Percentiles rank a stretch among this genome's conserved stretches.
These are phyloP conservation scores for Pleurotus platypus DNA, from an alignment of 768 basidiomycete species.

Conservation along the genomic window DNA sequence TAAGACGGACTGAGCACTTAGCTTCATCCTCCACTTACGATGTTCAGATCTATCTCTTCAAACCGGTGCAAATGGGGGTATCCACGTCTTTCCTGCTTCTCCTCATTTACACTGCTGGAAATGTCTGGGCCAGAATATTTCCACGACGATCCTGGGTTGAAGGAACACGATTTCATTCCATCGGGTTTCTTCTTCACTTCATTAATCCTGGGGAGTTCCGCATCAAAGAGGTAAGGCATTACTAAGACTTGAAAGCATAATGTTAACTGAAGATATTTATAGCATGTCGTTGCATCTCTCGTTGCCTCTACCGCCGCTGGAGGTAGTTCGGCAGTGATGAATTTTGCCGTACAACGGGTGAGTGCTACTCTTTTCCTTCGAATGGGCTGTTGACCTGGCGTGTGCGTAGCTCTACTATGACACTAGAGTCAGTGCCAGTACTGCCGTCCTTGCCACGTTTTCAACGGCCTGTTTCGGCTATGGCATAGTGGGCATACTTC, in stretches of 20 bases:
- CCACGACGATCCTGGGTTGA: slow-evolving; percentile 37
- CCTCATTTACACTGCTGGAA: slow-evolving; percentile 47
- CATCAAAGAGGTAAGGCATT: slow-evolving; percentile 47
- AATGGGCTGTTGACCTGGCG: neutral
- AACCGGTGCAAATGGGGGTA: slow-evolving; percentile 48
- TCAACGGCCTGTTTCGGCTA: slow-evolving; percentile 66
- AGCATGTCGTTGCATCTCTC: slow-evolving; percentile 58
- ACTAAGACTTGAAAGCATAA: neutral
- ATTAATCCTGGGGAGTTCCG: slow-evolving; percentile 55
- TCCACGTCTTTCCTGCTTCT: slow-evolving; percentile 59
- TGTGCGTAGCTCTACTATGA: slow-evolving; percentile 50
- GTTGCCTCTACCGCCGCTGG: slow-evolving; percentile 54
- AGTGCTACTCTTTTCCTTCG: neutral
- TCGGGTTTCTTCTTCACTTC: slow-evolving; percentile 38
- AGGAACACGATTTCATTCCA: slow-evolving; percentile 36
- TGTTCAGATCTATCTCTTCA: slow-evolving; percentile 53
- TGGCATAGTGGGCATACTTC: slow-evolving; percentile 54
- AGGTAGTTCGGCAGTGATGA: slow-evolving; percentile 51
- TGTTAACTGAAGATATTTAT: neutral
- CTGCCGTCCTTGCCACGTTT: slow-evolving; percentile 58
- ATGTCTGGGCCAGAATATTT: slow-evolving; percentile 44
- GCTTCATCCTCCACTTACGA: neutral
- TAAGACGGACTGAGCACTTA: neutral
- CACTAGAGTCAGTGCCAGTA: slow-evolving; percentile 48
- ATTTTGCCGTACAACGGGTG: slow-evolving; percentile 61